These are phyloP conservation scores for Colletotrichum sp. DNA, from an alignment of 2,329 filamentous ascomycete genomes.

Conservation along the genomic window DNA sequence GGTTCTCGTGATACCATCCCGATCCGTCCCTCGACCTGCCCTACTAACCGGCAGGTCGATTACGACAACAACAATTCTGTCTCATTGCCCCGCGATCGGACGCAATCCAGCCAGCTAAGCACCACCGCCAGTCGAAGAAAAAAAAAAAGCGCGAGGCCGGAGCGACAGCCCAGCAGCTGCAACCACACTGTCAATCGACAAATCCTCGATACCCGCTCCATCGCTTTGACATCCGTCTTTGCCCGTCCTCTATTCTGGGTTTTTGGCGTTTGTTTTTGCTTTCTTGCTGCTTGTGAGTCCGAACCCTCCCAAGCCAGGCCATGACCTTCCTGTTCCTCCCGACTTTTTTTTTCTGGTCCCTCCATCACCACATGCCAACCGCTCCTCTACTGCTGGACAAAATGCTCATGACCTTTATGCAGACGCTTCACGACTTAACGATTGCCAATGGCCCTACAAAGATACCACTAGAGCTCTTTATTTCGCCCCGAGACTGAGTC, in stretches of 20 bases:
- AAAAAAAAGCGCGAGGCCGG: constrained; percentile 2
- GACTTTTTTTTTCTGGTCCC: not conserved
- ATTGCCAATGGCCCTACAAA: constrained; percentile 37
- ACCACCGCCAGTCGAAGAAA: not conserved
- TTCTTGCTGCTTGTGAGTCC: constrained; percentile 15
- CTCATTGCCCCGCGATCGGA: constrained; percentile 3
- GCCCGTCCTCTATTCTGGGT: constrained; percentile 6
- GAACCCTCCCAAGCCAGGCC: not conserved
- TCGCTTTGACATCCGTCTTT: constrained; percentile 7
- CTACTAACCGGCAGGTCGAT: not conserved
- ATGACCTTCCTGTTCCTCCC: not conserved
- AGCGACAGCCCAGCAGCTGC: not conserved
- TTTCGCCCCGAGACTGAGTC: not conserved
- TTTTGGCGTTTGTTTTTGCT: constrained; percentile 22
- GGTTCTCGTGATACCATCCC: not conserved
- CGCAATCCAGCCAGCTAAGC: not conserved
- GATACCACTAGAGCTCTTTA: constrained; percentile 38
- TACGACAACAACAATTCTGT: not conserved
- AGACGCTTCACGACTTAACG: constrained; percentile 32
- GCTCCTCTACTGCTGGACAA: not conserved
- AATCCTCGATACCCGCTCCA: not conserved
- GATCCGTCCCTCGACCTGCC: not conserved
- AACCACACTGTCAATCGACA: not conserved
- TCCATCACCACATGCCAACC: not conserved
- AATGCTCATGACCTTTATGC: constrained; percentile 1